These are phyloP conservation scores for Calycina marina DNA, from an alignment of 2,329 filamentous ascomycete genomes.

Conservation along the genomic window DNA sequence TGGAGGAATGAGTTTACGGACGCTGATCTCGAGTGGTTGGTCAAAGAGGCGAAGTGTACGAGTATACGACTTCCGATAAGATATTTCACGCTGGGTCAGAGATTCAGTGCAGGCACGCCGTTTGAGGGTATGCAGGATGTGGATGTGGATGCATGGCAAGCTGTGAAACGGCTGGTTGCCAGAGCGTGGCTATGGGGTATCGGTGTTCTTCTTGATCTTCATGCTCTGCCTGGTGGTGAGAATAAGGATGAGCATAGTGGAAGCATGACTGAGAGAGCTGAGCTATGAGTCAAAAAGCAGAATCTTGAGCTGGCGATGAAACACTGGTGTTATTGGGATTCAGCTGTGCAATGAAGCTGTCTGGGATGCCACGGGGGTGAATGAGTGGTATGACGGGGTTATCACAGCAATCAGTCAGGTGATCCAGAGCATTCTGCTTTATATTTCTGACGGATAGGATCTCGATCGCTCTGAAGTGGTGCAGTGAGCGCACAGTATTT, in stretches of 20 bases:
- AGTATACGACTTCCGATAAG: slow-evolving; percentile 45
- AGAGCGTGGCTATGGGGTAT: slow-evolving; percentile 33
- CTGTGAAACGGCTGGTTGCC: slow-evolving; percentile 31
- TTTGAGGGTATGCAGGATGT: slow-evolving; percentile 32
- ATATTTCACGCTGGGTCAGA: slow-evolving; percentile 38
- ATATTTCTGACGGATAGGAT: slow-evolving; percentile 45
- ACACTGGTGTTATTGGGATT: slow-evolving; percentile 34
- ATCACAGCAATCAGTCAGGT: slow-evolving; percentile 31
- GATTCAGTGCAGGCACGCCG: slow-evolving; percentile 34
- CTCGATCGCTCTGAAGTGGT: slow-evolving; percentile 31
- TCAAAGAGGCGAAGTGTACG: slow-evolving; percentile 35
- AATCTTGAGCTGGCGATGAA: slow-evolving; percentile 30
- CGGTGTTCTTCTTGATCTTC: slow-evolving; percentile 41
- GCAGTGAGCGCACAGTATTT: slow-evolving; percentile 25
- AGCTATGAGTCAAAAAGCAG: slow-evolving; percentile 31
- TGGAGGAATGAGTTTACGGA: slow-evolving; percentile 40
- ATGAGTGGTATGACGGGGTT: slow-evolving; percentile 39
- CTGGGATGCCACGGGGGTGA: slow-evolving; percentile 35
- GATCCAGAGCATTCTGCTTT: slow-evolving; percentile 35
- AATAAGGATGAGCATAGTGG: slow-evolving; percentile 41
- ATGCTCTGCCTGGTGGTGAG: slow-evolving; percentile 42
- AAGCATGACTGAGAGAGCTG: slow-evolving; percentile 34
- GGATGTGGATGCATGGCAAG: slow-evolving; percentile 37
- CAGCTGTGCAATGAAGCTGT: slow-evolving; percentile 42
- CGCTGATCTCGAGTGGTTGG: slow-evolving; percentile 36